Evolutionary conservation across 2,329 filamentous ascomycete genomes (phyloP).

Genomic region (Talaromyces sp.): DNA sequence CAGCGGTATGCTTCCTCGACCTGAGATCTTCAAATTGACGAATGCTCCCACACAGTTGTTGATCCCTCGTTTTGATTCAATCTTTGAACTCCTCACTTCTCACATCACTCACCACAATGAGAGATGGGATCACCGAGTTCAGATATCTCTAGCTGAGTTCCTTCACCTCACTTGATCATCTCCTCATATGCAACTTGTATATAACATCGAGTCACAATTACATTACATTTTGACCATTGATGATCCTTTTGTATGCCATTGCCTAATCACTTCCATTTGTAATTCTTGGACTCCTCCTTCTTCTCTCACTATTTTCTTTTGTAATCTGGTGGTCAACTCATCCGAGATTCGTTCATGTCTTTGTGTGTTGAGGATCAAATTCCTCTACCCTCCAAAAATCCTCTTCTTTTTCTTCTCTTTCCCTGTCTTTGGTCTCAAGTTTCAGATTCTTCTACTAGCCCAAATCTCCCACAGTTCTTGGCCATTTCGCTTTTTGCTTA

Average conservation of each 20-base stretch:
- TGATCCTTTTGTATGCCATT: not conserved
- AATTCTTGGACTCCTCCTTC: too few relatives aligned
- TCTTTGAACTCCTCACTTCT: not conserved
- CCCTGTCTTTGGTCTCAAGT: too few relatives aligned
- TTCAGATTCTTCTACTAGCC: too few relatives aligned
- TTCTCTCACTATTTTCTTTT: too few relatives aligned
- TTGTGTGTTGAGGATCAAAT: too few relatives aligned
- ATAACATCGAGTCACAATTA: too few relatives aligned
- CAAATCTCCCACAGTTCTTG: too few relatives aligned
- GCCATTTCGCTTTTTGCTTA: too few relatives aligned
- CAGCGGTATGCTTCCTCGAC: not conserved
- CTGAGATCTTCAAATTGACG: not conserved
- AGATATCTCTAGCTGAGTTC: not conserved
- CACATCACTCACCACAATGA: not conserved
- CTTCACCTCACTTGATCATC: not conserved
- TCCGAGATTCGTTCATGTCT: too few relatives aligned
- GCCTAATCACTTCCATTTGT: not conserved
- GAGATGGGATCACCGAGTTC: not conserved
- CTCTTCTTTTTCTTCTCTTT: too few relatives aligned
- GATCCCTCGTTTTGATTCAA: not conserved
- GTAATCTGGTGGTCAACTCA: too few relatives aligned
- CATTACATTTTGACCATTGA: not conserved
- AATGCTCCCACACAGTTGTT: not conserved
- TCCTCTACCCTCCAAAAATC: too few relatives aligned
- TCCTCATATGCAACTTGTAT: not conserved